A percentile compares a stretch with the other conserved stretches of the same genome.
phyloP scores from a whole-genome alignment of 108 stramenopile genomes.

The Aureococcus anophagefferens region DNA sequence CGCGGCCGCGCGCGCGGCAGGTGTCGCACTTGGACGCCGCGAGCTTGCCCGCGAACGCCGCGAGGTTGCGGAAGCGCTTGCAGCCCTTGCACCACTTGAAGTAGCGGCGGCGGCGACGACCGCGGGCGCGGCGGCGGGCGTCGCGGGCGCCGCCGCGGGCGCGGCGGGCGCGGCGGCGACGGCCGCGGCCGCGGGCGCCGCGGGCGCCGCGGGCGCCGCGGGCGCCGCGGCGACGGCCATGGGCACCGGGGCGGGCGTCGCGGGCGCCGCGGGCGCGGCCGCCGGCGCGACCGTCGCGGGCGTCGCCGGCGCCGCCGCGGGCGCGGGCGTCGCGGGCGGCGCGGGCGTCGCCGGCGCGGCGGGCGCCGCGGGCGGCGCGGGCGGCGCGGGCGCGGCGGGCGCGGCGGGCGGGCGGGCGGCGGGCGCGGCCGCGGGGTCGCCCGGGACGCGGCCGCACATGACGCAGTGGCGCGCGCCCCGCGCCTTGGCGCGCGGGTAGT shows the following conservation, averaged over 20 bases:
- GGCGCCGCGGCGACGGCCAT: too few species aligned
- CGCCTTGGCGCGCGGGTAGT: conserved; percentile 6
- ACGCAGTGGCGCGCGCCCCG: conserved; percentile 4
- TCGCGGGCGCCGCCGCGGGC: background rate
- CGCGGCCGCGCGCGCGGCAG: conserved; percentile 25
- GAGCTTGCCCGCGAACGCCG: conserved; percentile 12
- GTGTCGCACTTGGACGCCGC: conserved; percentile 20
- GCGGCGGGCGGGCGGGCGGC: background rate
- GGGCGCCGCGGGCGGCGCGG: background rate
- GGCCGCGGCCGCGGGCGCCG: background rate
- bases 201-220: background rate
- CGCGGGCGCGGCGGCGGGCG: too few species aligned
- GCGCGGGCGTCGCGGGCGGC: background rate
- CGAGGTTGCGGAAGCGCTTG: conserved; percentile 22
- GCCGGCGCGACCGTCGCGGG: background rate
- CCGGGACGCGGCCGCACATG: conserved; percentile 5
- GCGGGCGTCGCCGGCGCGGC: background rate
- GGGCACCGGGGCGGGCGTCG: background rate
- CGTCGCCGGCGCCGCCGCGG: background rate
- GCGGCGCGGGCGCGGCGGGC: background rate
- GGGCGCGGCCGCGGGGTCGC: background rate
- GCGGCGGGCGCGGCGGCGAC: background rate
- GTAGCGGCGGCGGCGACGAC: background rate
- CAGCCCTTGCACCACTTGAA: conserved; percentile 39
- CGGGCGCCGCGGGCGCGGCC: background rate